These are phyloP conservation scores for Berberis vulgaris DNA, from an alignment of 164 flowering plant genomes.

Conservation along the genomic window DNA sequence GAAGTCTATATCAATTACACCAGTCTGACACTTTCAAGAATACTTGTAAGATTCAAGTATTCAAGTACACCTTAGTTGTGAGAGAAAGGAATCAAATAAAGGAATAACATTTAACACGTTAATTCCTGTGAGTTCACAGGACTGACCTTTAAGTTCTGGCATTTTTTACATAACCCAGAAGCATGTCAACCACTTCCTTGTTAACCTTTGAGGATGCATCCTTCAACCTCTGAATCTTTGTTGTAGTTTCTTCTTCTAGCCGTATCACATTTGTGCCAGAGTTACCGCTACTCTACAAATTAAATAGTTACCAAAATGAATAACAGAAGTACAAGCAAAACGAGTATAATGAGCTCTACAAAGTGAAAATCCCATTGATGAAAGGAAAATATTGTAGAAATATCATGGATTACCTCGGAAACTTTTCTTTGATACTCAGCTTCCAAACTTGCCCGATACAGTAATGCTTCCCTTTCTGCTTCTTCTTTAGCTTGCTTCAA, in stretches of 20 bases:
- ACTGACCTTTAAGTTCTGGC: conserved; percentile 21
- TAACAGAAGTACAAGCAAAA: not conserved
- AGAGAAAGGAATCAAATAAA: too few species aligned
- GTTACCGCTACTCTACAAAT: conserved; percentile 32
- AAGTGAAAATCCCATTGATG: too few species aligned
- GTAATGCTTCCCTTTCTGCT: conserved; percentile 44
- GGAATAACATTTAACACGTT: too few species aligned
- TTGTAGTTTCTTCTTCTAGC: conserved; percentile 52
- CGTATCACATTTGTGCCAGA: conserved; percentile 36
- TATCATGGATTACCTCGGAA: conserved; percentile 28
- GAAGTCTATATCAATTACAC: too few species aligned
- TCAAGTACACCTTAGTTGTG: too few species aligned
- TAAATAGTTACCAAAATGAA: too few species aligned
- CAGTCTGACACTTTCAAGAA: too few species aligned
- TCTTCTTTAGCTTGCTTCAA: conserved; percentile 67
- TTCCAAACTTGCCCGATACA: conserved; percentile 42
- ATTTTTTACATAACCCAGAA: conserved; percentile 34
- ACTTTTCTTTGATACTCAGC: conserved; percentile 39
- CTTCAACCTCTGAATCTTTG: conserved; percentile 35
- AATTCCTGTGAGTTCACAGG: not conserved
- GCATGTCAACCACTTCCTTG: conserved; percentile 34
- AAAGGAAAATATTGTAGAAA: not conserved
- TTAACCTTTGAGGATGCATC: conserved; percentile 21
- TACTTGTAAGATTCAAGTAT: too few species aligned
- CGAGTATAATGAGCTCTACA: not conserved